Conservation (phyloP, 179 eudicot genomes). For the Silene vulgaris region DNA sequence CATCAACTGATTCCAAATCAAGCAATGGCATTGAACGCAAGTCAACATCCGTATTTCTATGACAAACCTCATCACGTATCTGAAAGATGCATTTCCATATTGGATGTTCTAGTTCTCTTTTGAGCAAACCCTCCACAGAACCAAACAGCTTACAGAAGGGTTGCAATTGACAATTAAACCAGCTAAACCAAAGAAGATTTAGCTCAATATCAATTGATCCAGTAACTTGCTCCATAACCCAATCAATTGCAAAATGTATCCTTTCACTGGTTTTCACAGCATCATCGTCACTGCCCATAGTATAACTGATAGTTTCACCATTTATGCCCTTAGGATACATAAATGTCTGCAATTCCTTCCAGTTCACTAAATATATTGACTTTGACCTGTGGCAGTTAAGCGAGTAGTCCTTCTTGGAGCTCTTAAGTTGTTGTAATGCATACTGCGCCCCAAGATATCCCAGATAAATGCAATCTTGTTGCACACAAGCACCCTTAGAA, state of each 20-base stretch:
- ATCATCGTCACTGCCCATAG: conserved; percentile 28
- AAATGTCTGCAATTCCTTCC: conserved; percentile 35
- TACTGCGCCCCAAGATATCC: conserved; percentile 55
- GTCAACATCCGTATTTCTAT: conserved; percentile 29
- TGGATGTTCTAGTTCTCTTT: conserved; percentile 59
- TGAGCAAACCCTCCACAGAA: conserved; percentile 38
- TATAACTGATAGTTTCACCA: conserved; percentile 21
- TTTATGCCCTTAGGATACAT: conserved; percentile 40
- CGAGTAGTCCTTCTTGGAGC: conserved; percentile 23
- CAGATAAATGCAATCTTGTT: conserved; percentile 60
- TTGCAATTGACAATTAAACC: conserved; percentile 58
- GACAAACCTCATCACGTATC: conserved; percentile 41
- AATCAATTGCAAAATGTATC: conserved; percentile 70
- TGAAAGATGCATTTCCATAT: conserved; percentile 56
- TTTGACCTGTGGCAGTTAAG: conserved; percentile 21
- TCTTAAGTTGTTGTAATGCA: conserved; percentile 36
- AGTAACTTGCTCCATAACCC: conserved; percentile 81
- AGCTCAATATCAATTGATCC: conserved; percentile 46
- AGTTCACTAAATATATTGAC: conserved; percentile 44
- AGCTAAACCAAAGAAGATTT: conserved; percentile 57
- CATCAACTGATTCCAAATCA: conserved; percentile 49
- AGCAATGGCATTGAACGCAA: conserved; percentile 52
- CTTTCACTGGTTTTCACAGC: conserved; percentile 32
- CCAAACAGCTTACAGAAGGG: conserved; percentile 53
- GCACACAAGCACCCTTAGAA: conserved; percentile 61